Conservation (phyloP, 2,329 filamentous ascomycete genomes). For the Fusarium floridanum region DNA sequence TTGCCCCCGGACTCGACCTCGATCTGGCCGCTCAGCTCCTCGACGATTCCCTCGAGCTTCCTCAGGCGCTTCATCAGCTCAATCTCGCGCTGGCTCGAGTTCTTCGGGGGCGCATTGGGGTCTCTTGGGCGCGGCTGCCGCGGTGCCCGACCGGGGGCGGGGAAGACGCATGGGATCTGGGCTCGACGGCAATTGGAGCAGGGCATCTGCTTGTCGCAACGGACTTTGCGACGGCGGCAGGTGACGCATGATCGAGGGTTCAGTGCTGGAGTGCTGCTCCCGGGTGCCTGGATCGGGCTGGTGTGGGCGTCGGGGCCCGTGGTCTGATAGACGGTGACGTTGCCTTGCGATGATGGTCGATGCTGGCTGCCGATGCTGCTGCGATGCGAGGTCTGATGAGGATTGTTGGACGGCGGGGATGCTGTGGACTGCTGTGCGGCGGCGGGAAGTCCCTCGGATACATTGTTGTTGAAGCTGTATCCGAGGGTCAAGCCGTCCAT, state of each 20-base stretch:
- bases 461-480: constrained; percentile 43
- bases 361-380: constrained; percentile 26
- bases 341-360: constrained; percentile 45
- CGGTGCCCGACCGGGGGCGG: constrained; percentile 79
- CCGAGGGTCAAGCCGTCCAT: constrained; percentile 39
- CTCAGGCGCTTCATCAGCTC: constrained; percentile 80
- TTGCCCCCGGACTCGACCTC: constrained; percentile 62
- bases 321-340: constrained; percentile 56
- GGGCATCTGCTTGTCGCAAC: constrained; percentile 82
- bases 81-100: constrained; percentile 71
- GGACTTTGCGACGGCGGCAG: constrained; percentile 73
- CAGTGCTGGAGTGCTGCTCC: constrained; percentile 52
- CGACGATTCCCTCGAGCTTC: constrained; percentile 82
- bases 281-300: constrained; percentile 52
- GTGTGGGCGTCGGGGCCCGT: constrained; percentile 56
- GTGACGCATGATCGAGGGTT: constrained; percentile 65
- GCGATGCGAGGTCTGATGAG: constrained; percentile 35
- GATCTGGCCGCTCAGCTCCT: constrained; percentile 75
- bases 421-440: constrained; percentile 37
- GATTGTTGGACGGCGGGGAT: constrained; percentile 43
- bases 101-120: constrained; percentile 71
- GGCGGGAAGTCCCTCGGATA: constrained; percentile 36
- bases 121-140: constrained; percentile 75
- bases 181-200: constrained; percentile 81
- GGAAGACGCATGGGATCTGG: constrained; percentile 79